These are phyloP conservation scores for Lichtheimia hyalospora DNA, from an alignment of 371 early-diverging fungal genomes.

Conservation along the genomic window DNA sequence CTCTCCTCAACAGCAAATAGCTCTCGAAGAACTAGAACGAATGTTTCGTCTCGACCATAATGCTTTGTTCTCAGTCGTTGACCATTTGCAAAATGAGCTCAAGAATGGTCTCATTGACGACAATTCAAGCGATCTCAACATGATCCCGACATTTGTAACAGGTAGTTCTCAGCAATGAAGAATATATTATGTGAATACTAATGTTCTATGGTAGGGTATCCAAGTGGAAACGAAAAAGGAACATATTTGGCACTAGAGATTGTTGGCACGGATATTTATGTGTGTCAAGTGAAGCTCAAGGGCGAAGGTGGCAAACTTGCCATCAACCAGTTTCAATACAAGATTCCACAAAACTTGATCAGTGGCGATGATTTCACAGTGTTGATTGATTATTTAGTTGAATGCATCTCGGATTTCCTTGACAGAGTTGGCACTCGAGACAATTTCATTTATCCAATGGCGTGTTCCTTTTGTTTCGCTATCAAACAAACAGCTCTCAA, in stretches of 20 bases:
- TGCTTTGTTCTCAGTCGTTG: conserved; percentile 24
- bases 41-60: conserved; percentile 26
- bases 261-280: conserved; percentile 75
- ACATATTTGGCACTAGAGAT: conserved; percentile 89
- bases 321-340: conserved; percentile 63
- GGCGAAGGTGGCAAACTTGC: conserved; percentile 47
- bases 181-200: not conserved
- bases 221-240: conserved; percentile 86
- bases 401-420: conserved; percentile 51
- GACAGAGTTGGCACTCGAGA: conserved; percentile 50
- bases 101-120: conserved; percentile 41
- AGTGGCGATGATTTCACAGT: conserved; percentile 57
- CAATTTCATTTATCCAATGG: conserved; percentile 46
- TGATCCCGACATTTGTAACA: conserved; percentile 53
- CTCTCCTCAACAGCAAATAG: conserved; percentile 10
- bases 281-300: conserved; percentile 49
- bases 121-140: conserved; percentile 46
- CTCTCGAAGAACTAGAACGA: conserved; percentile 28
- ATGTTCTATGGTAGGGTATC: conserved; percentile 44
- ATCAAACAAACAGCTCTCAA: conserved; percentile 44
- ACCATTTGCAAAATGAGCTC: conserved; percentile 30
- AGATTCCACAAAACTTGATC: conserved; percentile 76
- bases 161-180: conserved; percentile 18
- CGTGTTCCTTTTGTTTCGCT: conserved; percentile 46
- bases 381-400: conserved; percentile 90